These are phyloP conservation scores for Gossypium herbaceum DNA, from an alignment of 345 rosid species.

Conservation along the genomic window DNA sequence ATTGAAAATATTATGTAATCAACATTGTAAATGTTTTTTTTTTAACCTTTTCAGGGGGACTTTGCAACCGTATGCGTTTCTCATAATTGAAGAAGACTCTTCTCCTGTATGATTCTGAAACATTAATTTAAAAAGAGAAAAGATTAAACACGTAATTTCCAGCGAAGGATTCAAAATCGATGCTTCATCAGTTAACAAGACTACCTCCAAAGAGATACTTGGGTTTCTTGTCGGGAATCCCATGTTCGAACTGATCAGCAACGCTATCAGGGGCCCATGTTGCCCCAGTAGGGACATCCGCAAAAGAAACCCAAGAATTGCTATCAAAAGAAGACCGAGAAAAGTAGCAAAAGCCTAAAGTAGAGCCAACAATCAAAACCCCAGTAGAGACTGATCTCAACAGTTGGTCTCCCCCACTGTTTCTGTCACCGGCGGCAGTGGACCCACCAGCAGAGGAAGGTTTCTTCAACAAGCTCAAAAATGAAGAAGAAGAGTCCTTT, in stretches of 20 bases:
- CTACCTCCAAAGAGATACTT: constrained; percentile 48
- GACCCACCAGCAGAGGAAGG: constrained; percentile 9
- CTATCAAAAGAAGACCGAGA: constrained; percentile 1
- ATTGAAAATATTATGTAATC: too few relatives aligned
- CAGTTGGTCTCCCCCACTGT: constrained; percentile 11
- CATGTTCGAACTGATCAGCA: constrained; percentile 18
- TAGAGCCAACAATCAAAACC: constrained; percentile 29
- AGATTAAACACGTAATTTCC: neutral
- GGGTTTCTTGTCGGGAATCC: constrained; percentile 19
- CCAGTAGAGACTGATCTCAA: constrained; percentile 31
- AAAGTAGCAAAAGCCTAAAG: constrained; percentile 34
- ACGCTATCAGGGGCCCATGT: neutral
- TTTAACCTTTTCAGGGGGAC: constrained; percentile 70
- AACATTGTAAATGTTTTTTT: neutral
- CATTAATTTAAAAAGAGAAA: neutral
- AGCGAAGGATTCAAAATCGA: neutral
- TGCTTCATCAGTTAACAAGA: neutral
- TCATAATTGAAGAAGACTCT: constrained; percentile 70
- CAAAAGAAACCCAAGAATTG: constrained; percentile 21
- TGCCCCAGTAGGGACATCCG: constrained; percentile 22
- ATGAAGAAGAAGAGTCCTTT: constrained; percentile 15
- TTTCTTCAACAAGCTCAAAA: constrained; percentile 1
- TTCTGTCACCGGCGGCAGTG: neutral
- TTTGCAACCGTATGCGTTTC: constrained; percentile 54
- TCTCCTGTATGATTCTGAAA: constrained; percentile 54